Conservation (phyloP, 2,329 filamentous ascomycete genomes). For the Exophiala spinifera region DNA sequence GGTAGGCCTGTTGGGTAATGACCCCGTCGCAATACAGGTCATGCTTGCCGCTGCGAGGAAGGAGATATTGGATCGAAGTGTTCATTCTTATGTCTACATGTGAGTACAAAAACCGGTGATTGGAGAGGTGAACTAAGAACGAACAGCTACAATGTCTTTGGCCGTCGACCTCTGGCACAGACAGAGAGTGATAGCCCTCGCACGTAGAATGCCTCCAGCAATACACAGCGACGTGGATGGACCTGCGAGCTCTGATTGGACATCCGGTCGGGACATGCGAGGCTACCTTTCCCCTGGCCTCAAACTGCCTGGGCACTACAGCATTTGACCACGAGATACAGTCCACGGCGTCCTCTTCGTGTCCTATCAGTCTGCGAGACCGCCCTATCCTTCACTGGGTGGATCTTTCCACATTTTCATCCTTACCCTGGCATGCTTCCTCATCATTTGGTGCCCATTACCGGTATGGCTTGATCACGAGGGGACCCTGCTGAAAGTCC, state of each 20-base stretch:
- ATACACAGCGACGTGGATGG: not conserved
- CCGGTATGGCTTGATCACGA: no score
- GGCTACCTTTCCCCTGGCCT: no score
- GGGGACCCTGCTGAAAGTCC: no score
- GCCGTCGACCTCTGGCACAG: not conserved
- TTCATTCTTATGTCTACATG: conserved; percentile 18
- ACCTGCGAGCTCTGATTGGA: not conserved
- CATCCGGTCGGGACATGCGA: no score
- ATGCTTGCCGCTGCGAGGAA: conserved; percentile 24
- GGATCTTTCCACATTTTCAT: no score
- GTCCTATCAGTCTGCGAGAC: no score
- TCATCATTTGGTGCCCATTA: no score
- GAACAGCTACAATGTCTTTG: not conserved
- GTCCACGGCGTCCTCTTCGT: no score
- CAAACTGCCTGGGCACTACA: no score
- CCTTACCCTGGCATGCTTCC: no score
- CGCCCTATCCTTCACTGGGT: no score
- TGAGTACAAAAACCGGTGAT: conserved; percentile 1
- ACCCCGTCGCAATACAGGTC: conserved; percentile 13
- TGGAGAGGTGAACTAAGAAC: not conserved
- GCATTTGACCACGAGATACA: no score
- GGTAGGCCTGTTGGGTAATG: conserved; percentile 25
- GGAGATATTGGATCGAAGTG: conserved; percentile 12
- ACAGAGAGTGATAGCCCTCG: not conserved
- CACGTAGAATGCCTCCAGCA: not conserved